Evolutionary conservation across 306 rosid species (phyloP).

Genomic region (Argentina anserina): DNA sequence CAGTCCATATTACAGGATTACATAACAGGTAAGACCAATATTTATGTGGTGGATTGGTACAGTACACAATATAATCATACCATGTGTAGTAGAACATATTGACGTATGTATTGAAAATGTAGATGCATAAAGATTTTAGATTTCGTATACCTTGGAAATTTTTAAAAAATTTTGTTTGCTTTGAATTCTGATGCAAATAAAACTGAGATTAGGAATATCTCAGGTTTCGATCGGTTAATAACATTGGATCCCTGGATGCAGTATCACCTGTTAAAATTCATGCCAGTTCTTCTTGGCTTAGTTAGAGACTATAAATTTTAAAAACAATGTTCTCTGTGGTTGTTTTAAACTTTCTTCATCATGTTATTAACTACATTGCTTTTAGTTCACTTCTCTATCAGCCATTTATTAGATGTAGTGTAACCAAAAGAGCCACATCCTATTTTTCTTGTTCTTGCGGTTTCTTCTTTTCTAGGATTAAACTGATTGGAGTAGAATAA

Average conservation of each 20-base stretch:
- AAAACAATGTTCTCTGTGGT: neutral
- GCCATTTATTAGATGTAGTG: neutral
- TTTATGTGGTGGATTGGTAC: too few relatives aligned
- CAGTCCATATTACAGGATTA: too few relatives aligned
- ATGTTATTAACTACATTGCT: neutral
- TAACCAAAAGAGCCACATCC: neutral
- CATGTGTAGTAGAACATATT: too few relatives aligned
- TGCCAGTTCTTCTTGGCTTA: neutral
- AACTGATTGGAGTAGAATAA: constrained; percentile 5
- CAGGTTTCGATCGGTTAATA: neutral
- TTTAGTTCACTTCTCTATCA: neutral
- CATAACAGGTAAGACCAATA: too few relatives aligned
- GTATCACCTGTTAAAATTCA: neutral
- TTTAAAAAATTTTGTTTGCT: too few relatives aligned
- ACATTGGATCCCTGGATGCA: too few relatives aligned
- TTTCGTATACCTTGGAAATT: too few relatives aligned
- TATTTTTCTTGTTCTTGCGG: neutral
- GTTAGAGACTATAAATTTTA: neutral
- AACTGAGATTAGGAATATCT: neutral
- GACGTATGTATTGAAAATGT: too few relatives aligned
- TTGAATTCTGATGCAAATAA: neutral
- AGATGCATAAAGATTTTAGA: too few relatives aligned
- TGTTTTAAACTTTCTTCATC: neutral
- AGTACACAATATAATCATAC: too few relatives aligned
- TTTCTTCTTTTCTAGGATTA: neutral